A percentile compares a stretch with the other conserved stretches of the same genome.
Evolutionary conservation across 2,329 filamentous ascomycete species (phyloP).

Genomic region (Colletotrichum tanaceti): DNA sequence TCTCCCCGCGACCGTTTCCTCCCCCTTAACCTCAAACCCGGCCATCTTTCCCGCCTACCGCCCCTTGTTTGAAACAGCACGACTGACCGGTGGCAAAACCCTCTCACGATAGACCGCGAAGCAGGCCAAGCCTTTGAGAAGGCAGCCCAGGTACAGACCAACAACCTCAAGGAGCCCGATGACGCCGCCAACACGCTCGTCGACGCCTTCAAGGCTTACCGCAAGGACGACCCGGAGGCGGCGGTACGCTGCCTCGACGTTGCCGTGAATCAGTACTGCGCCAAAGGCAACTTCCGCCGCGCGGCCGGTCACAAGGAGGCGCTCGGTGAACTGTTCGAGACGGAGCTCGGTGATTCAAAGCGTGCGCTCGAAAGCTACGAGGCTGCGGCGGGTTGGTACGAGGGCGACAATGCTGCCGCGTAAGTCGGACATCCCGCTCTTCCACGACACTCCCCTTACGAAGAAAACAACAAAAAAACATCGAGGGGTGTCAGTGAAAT

Average conservation of each 20-base stretch:
- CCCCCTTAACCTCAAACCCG: background rate
- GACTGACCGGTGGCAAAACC: constrained; percentile 3
- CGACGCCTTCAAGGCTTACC: constrained; percentile 96
- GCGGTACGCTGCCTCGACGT: constrained; percentile 83
- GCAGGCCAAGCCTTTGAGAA: constrained; percentile 88
- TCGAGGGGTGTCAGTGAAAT: background rate
- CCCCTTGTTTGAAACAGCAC: background rate
- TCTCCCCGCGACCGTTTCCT: background rate
- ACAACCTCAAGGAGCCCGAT: constrained; percentile 88
- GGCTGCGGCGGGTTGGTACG: constrained; percentile 88
- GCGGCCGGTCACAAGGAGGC: constrained; percentile 93
- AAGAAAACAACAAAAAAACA: background rate
- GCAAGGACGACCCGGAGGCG: constrained; percentile 84
- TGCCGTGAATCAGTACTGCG: constrained; percentile 87
- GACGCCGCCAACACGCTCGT: constrained; percentile 89
- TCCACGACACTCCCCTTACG: background rate
- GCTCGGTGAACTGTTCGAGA: constrained; percentile 86
- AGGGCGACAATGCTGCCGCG: constrained; percentile 86
- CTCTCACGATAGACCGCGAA: constrained; percentile 73
- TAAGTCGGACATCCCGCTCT: constrained; percentile 58
- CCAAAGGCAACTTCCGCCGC: constrained; percentile 89
- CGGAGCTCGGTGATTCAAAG: constrained; percentile 81
- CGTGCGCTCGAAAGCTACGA: constrained; percentile 86
- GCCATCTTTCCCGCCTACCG: background rate
- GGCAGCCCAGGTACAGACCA: constrained; percentile 82